Base-by-base conservation (phyloP, 2,329 filamentous ascomycete species). In the Diaporthe sp. region DNA sequence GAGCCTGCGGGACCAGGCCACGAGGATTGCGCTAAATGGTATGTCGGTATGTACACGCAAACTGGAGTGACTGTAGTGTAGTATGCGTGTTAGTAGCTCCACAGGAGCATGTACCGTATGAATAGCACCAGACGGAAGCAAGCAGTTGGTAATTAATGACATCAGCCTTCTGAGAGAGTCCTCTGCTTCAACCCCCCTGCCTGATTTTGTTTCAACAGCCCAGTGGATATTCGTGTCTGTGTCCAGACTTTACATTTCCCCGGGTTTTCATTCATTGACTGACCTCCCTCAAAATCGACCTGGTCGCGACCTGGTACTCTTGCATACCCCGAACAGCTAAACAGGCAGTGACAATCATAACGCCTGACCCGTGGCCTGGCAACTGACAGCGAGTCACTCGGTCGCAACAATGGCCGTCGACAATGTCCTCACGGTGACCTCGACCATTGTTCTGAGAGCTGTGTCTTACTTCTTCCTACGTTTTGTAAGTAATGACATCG, bases 381-480 rank as follows among this genome's bases (percentile, higher is more conserved):
- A 67, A 25, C 64, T 17, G 64, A 38, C 45, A 38, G 45, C 45
- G 30, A 67, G 64, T 25, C 45, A 52, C n/a, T 22, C 64, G 19
- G 47, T 38, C 60, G 25, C 42, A 76, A 77, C 25, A 17, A 84
- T 84, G 83, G 77, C 79, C 10, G 72, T 77, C 33, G 79, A 84
- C 55, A 80, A 79, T 33, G 82, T 78, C 30, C 76, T 83, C 42
- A 83, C 85, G 67, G 78, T 78, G 54, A 82, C 86, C 75, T 81
- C 87, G 75, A 91, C 91, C 40, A 78, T 90, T 50, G 85, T 82
- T 15, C 80, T 92, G 68, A 86, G 90, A 73, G 69, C 87, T 6
- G 80, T 84, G 42, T 84, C 88, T 22, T 92, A 89, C 80, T 81
- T 91, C 74, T 93, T 93, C 80, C 81, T 93, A 69, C 85, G 91